Evolutionary conservation across 768 basidiomycete species (phyloP), one percentile per base, ranked within the genome.

Genomic region (Leccinum subtestaceum): DNA sequence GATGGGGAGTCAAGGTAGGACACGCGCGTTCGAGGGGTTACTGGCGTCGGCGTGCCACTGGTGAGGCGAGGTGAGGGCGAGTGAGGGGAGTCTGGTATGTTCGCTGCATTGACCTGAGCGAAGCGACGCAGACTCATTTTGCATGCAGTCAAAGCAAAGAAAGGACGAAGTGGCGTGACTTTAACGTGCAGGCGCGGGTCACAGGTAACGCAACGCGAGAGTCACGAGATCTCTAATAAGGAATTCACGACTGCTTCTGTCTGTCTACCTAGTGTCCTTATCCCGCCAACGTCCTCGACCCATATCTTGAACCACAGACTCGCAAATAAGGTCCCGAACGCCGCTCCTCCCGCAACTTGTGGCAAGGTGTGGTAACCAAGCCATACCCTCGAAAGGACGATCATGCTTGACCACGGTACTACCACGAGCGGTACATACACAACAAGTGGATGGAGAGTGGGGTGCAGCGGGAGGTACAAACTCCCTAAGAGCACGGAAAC

Each of bases 281-380:
- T 47, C 12, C 63, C 59, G 13, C 65, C 58, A 5, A 57, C 7
- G 58, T 73, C 63, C 45, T 60, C 64, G n/a, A 36, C 4, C 90
- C 90, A 91, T 17, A 84, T 34, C 43, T 60, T 68, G 64, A 87
- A 89, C 84, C 86, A 87, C 15, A 80, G 34, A 0, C 70, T 64
- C 10, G 85, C 82, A 66, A 83, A 84, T 3, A 67, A 68, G 10
- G 81, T 59, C 0, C 91, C 91, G 57, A 82, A 85, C 2, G 72
- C 69, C 32, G 72, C 75, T 1, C 91, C 91, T 27, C 76, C 88
- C 9, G 73, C 67, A 17, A 91, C 87, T 62, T 93, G 91, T 0
- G 77, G 74, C 79, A 79, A 80, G 10, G 88, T 91, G 70, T 93
- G 91, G 62, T 92, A 84, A 5, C 88, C 88, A 12, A 93, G 80